Base-by-base conservation (phyloP, 257 asterid genomes). In the Asclepias syriaca region DNA sequence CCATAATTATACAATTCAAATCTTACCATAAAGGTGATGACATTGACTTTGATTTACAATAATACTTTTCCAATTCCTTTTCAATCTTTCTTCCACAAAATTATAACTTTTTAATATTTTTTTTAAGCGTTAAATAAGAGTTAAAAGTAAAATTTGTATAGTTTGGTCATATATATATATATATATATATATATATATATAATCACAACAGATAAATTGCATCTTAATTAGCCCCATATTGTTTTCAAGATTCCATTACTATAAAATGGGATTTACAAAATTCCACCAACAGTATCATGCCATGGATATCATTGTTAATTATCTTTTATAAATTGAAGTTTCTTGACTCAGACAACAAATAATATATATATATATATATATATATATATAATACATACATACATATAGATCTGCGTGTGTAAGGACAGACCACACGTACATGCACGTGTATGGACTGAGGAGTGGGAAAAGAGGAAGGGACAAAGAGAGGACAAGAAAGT, bases 401-500 rank as follows among this genome's bases (percentile, higher is more conserved):
- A 24, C 27, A 24, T 24, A 24, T 24, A 24, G 27, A 24, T 24
- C 27, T 7, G 45, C 6, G 46, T 40, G 1, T 40, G 9, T 40
- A 15, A 39, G 39, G 19, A 39, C 43, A 37, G 55, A 43, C 10
- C 18, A 21, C 22, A 51, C 34, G 54, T 46, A 22, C 57, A 9
- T 58, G 32, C 11, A 71, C 32, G 21, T 8, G 27, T 45, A 45
- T 13, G 48, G 18, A 59, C 61, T 34, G 4, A 59, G 69, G 75
- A 60, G 34, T 59, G 60, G 59, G 43, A 22, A n/a, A 18, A 49
- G 49, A 70, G 40, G 6, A 53, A 70, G 6, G 10, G 48, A 68
- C 27, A 27, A 14, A 32, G 40, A 71, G 58, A 65, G n/a, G 55
- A 37, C 57, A 65, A 73, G 77, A 32, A 65, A 54, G 8, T 53